Percentiles rank a stretch among this genome's conserved stretches.
phyloP scores from a whole-genome alignment of 768 basidiomycete genomes.

The Xerocomus brunneocitrinus region DNA sequence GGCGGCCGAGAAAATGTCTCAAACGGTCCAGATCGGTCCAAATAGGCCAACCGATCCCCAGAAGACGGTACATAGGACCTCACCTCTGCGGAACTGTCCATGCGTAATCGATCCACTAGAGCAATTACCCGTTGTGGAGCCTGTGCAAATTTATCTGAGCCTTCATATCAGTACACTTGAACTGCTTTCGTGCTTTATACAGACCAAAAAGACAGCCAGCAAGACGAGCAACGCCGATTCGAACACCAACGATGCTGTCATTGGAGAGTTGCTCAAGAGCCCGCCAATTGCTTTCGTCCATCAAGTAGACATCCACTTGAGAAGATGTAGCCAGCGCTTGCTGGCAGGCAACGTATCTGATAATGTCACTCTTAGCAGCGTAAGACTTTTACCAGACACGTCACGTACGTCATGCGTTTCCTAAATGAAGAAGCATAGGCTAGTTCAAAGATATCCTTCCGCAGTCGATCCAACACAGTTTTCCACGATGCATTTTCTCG shows the following conservation, averaged over 20 bases:
- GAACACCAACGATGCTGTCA: slow-evolving; percentile 77
- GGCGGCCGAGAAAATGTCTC: slow-evolving; percentile 39
- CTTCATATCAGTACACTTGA: slow-evolving; percentile 4
- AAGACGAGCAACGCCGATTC: slow-evolving; percentile 81
- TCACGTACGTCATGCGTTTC: slow-evolving; percentile 67
- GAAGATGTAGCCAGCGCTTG: slow-evolving; percentile 47
- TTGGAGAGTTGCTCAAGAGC: slow-evolving; percentile 51
- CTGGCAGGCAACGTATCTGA: slow-evolving; percentile 71
- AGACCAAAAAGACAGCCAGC: slow-evolving; percentile 53
- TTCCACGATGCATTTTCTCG: slow-evolving; percentile 34
- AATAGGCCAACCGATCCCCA: slow-evolving; percentile 13
- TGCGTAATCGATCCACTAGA: slow-evolving; percentile 44
- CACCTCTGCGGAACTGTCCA: slow-evolving; percentile 59
- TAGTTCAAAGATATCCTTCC: slow-evolving; percentile 39
- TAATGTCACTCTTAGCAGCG: slow-evolving; percentile 14
- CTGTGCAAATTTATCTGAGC: slow-evolving; percentile 13
- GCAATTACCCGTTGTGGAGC: slow-evolving; percentile 35
- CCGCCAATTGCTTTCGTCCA: slow-evolving; percentile 44
- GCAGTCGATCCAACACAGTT: slow-evolving; percentile 35
- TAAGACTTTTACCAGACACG: slow-evolving; percentile 1
- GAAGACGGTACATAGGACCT: slow-evolving; percentile 49
- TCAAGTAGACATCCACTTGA: slow-evolving; percentile 34
- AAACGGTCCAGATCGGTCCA: slow-evolving; percentile 19
- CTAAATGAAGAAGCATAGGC: slow-evolving; percentile 48
- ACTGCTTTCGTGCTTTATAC: slow-evolving; percentile 21